Conservation (phyloP, 805 yeast genomes). For the Ogataea trehalophila region DNA sequence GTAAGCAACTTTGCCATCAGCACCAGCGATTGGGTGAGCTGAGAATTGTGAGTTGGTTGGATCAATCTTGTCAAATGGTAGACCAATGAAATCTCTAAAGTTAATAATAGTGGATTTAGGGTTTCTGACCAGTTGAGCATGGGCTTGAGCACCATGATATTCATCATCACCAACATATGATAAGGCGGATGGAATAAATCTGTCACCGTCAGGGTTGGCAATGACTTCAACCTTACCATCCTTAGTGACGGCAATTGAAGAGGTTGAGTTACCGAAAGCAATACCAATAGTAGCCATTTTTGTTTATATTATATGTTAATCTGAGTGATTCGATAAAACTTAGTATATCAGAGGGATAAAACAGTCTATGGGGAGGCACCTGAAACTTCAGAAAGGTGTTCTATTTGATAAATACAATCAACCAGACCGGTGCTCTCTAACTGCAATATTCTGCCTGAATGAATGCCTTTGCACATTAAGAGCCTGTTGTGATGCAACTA, state of each 20-base stretch:
- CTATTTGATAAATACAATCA: too few relatives aligned
- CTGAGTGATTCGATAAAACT: not conserved
- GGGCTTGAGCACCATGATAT: slow-evolving; percentile 96
- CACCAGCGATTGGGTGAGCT: slow-evolving; percentile 59
- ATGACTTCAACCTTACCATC: slow-evolving; percentile 96
- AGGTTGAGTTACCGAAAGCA: slow-evolving; percentile 93
- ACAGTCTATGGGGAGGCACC: not conserved
- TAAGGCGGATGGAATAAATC: slow-evolving; percentile 89
- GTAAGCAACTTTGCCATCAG: slow-evolving; percentile 64
- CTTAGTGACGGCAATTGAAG: slow-evolving; percentile 85
- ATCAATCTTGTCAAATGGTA: slow-evolving; percentile 64
- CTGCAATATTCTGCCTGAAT: too few relatives aligned
- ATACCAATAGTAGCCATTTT: slow-evolving; percentile 75
- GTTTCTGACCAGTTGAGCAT: slow-evolving; percentile 88
- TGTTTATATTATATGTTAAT: not conserved
- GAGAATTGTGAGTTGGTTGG: slow-evolving; percentile 57
- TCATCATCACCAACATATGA: slow-evolving; percentile 93
- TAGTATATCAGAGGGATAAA: not conserved
- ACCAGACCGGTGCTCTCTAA: too few relatives aligned
- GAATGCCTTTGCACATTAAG: too few relatives aligned
- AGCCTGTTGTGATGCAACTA: too few relatives aligned
- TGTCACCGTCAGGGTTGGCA: slow-evolving; percentile 99
- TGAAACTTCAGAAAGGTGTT: too few relatives aligned
- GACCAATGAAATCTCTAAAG: slow-evolving; percentile 91
- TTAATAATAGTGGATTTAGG: slow-evolving; percentile 79